Evolutionary conservation across 2,329 filamentous ascomycete genomes (phyloP).

Genomic region (Myriosclerotinia scirpicola): DNA sequence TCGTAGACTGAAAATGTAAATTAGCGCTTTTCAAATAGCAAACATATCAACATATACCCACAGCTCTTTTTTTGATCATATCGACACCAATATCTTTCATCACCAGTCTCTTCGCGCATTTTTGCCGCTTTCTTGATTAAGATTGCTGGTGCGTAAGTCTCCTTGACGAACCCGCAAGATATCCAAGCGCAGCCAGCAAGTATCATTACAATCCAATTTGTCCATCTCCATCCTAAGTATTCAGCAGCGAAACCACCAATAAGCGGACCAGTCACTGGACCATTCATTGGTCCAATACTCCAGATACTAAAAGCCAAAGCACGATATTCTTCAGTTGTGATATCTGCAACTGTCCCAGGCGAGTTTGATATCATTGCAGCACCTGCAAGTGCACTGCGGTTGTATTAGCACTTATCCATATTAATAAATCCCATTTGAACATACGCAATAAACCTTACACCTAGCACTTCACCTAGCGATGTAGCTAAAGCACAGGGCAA

Average conservation of each 20-base stretch:
- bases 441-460: conserved; percentile 70
- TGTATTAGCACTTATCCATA: conserved; percentile 19
- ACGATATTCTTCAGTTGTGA: conserved; percentile 76
- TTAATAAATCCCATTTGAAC: conserved; percentile 33
- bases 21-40: conserved; percentile 8
- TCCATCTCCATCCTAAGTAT: conserved; percentile 84
- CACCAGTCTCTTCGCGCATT: conserved; percentile 65
- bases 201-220: conserved; percentile 78
- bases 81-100: conserved; percentile 73
- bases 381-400: conserved; percentile 62
- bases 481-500: conserved; percentile 70
- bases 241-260: conserved; percentile 80
- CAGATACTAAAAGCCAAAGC: conserved; percentile 83
- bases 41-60: background rate
- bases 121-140: conserved; percentile 65
- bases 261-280: conserved; percentile 62
- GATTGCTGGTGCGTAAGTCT: conserved; percentile 75
- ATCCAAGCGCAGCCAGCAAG: conserved; percentile 61
- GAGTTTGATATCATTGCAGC: conserved; percentile 81
- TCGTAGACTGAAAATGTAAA: conserved; percentile 54
- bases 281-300: conserved; percentile 82
- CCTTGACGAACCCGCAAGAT: conserved; percentile 60
- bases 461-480: conserved; percentile 66
- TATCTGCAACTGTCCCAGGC: conserved; percentile 79
- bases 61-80: conserved; percentile 48